phyloP scores from a whole-genome alignment of 2,329 filamentous ascomycete genomes.

The Calonectria montana region DNA sequence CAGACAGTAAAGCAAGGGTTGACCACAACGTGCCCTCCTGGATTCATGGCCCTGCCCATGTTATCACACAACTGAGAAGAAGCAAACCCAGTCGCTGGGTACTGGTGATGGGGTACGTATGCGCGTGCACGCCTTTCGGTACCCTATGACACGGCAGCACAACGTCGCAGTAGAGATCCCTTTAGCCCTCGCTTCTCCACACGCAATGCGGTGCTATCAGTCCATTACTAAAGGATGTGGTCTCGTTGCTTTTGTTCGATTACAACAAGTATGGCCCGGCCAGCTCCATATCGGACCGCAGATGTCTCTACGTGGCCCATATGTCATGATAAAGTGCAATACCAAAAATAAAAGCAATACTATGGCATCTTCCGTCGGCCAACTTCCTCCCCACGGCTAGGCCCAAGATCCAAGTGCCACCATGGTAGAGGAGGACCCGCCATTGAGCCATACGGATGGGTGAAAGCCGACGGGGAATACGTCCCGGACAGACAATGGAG shows the following conservation, averaged over 20 bases:
- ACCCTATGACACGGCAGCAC: slow-evolving; percentile 1
- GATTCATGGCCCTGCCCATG: background rate
- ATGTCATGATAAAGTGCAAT: background rate
- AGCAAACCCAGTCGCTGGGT: background rate
- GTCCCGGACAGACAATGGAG: background rate
- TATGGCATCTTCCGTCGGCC: slow-evolving; percentile 9
- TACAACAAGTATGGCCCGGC: no score
- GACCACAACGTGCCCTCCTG: background rate
- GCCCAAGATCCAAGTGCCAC: background rate
- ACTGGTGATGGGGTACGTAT: background rate
- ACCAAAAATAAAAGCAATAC: background rate
- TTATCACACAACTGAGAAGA: background rate
- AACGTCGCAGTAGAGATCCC: slow-evolving; percentile 1
- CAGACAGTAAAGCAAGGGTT: background rate
- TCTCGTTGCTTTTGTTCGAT: background rate
- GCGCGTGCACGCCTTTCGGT: background rate
- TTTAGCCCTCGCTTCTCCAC: background rate
- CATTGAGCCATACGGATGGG: slow-evolving; percentile 6
- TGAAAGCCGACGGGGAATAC: background rate
- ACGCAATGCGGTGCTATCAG: background rate
- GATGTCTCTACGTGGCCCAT: background rate
- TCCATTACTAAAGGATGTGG: background rate
- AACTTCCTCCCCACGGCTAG: background rate
- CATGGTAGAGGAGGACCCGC: background rate
- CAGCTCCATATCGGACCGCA: background rate